A percentile compares a stretch with the other conserved stretches of the same genome.
Evolutionary conservation across 2,329 filamentous ascomycete genomes (phyloP).

Genomic region (Geosmithia putterillii): DNA sequence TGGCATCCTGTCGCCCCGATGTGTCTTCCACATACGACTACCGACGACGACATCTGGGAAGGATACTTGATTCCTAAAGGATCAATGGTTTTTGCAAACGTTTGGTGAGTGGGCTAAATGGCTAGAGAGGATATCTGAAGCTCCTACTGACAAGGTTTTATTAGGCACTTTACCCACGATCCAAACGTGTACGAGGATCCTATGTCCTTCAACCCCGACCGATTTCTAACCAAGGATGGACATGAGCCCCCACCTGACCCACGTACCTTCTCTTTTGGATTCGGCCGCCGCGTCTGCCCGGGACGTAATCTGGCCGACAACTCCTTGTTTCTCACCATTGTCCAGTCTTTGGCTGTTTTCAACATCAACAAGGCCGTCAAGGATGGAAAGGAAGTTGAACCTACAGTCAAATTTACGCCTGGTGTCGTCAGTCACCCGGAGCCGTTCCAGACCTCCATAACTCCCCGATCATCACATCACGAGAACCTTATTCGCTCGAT

Average conservation of each 20-base stretch:
- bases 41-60: constrained; percentile 20
- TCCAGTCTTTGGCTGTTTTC: constrained; percentile 31
- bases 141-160: neutral
- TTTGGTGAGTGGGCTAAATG: constrained; percentile 22
- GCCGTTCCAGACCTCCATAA: neutral
- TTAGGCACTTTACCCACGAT: constrained; percentile 2
- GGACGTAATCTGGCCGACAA: constrained; percentile 14
- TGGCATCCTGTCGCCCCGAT: constrained; percentile 29
- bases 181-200: constrained; percentile 31
- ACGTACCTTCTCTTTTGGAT: constrained; percentile 13
- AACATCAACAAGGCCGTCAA: constrained; percentile 15
- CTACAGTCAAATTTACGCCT: neutral
- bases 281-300: constrained; percentile 17
- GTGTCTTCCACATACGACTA: constrained; percentile 22
- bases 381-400: constrained; percentile 2
- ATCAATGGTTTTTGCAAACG: constrained; percentile 26
- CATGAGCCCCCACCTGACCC: constrained; percentile 10
- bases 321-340: constrained; percentile 16
- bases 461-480: neutral
- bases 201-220: constrained; percentile 13
- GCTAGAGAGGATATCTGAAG: too few species aligned
- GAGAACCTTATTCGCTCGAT: neutral
- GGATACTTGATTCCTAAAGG: constrained; percentile 29
- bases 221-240: constrained; percentile 11
- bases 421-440: neutral